These are phyloP conservation scores for Cyberlindnera maclurae DNA, from an alignment of 805 yeast species.

Conservation along the genomic window DNA sequence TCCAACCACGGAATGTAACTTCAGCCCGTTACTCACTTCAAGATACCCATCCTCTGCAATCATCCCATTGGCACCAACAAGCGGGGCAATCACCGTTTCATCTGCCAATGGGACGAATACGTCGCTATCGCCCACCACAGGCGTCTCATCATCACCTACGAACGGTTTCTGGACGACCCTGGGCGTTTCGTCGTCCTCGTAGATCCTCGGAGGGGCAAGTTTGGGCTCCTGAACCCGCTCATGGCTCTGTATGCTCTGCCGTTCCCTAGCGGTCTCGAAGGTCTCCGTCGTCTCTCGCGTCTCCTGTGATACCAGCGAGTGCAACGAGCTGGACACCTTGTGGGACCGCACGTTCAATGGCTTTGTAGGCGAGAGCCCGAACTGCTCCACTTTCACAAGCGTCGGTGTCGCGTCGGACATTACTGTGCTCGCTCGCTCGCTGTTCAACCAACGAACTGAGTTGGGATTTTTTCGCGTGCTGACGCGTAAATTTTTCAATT, in stretches of 20 bases:
- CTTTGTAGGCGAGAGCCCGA: constrained; percentile 19
- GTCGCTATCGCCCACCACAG: constrained; percentile 1
- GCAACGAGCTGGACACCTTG: constrained; percentile 3
- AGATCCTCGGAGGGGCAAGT: neutral
- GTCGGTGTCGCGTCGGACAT: neutral
- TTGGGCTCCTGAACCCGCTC: neutral
- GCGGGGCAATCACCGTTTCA: too few relatives aligned
- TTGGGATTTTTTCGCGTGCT: too few relatives aligned
- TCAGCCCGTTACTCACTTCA: too few relatives aligned
- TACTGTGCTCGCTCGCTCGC: neutral
- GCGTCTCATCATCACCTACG: constrained; percentile 5
- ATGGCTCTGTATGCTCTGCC: neutral
- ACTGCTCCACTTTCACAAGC: neutral
- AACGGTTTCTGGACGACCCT: constrained; percentile 8
- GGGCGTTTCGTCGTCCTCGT: constrained; percentile 21
- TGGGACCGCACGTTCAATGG: constrained; percentile 17
- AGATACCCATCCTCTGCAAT: too few relatives aligned
- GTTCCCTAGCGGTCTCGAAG: constrained; percentile 19
- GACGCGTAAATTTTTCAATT: too few relatives aligned
- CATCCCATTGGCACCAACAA: too few relatives aligned
- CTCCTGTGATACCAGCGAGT: constrained; percentile 12
- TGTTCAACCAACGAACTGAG: too few relatives aligned
- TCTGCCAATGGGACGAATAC: too few relatives aligned
- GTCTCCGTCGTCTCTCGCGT: constrained; percentile 12
- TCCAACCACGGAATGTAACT: too few relatives aligned